These are phyloP conservation scores for Sorghum bicolor DNA, from an alignment of 176 grass and related monocot species.

Conservation along the genomic window DNA sequence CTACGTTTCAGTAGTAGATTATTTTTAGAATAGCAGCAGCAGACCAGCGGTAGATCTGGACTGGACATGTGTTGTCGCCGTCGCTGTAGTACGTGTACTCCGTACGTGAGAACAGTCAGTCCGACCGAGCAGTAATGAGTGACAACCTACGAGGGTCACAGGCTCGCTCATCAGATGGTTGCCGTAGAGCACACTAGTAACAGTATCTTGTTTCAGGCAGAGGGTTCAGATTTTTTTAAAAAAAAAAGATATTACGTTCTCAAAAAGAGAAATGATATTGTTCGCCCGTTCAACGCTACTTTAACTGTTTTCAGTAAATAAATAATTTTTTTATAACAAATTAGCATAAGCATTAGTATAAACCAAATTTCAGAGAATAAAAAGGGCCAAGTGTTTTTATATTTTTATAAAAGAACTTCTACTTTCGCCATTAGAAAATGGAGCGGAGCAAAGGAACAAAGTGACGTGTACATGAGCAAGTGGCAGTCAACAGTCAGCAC, in stretches of 20 bases:
- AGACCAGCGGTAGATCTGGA: background rate
- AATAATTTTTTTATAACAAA: too few species aligned
- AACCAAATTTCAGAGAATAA: too few species aligned
- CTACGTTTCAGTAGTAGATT: constrained; percentile 24
- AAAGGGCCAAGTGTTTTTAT: too few species aligned
- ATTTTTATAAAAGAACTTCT: background rate
- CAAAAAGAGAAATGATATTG: background rate
- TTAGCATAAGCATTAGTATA: too few species aligned
- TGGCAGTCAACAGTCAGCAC: background rate
- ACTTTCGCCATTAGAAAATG: background rate
- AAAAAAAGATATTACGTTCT: background rate
- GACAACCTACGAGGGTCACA: background rate
- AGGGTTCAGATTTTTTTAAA: too few species aligned
- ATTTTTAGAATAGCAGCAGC: background rate
- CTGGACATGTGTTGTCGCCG: background rate
- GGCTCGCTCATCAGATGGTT: background rate
- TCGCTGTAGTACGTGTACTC: background rate
- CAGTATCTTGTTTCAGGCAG: background rate
- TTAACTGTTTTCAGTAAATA: too few species aligned
- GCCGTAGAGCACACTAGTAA: background rate
- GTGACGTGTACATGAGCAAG: background rate
- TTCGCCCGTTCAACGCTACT: too few species aligned
- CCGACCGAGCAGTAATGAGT: background rate
- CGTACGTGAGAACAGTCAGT: background rate
- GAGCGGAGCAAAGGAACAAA: background rate